Evolutionary conservation across 768 basidiomycete species (phyloP).

Genomic region (Leccinellum rugosiceps): DNA sequence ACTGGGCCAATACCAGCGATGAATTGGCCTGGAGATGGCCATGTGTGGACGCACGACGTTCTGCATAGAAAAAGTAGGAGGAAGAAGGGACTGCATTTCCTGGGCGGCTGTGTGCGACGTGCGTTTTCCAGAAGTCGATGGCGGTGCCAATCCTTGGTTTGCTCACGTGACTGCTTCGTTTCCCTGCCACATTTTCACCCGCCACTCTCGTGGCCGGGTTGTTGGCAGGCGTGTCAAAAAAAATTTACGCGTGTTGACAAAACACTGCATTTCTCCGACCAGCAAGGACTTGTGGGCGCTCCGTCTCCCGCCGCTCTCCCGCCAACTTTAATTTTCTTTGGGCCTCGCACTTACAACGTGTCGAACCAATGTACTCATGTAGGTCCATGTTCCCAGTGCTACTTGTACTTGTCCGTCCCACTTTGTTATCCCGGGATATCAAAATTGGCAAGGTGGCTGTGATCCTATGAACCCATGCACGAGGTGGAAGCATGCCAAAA

Average conservation of each 20-base stretch:
- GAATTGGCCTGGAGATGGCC: neutral
- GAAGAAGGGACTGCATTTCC: no score
- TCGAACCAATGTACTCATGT: slow-evolving; percentile 12
- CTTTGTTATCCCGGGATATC: neutral
- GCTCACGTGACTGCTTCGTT: neutral
- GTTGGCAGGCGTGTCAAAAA: neutral
- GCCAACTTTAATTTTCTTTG: neutral
- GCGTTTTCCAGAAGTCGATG: neutral
- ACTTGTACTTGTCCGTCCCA: neutral
- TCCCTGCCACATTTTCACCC: neutral
- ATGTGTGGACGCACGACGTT: neutral
- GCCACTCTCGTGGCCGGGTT: neutral
- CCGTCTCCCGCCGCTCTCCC: slow-evolving; percentile 5
- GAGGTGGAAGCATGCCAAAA: slow-evolving; percentile 23
- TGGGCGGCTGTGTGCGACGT: neutral
- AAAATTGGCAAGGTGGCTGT: slow-evolving; percentile 20
- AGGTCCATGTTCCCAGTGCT: slow-evolving; percentile 9
- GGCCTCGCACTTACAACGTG: slow-evolving; percentile 24
- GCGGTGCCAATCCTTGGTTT: neutral
- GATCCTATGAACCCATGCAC: slow-evolving; percentile 18
- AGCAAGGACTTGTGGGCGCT: slow-evolving; percentile 17
- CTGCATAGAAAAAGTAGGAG: slow-evolving; percentile 1
- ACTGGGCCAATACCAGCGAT: neutral
- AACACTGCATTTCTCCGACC: slow-evolving; percentile 13
- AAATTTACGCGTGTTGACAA: neutral